Evolutionary conservation across 176 grass and related monocot species (phyloP).

Genomic region (Elymus sibiricus): DNA sequence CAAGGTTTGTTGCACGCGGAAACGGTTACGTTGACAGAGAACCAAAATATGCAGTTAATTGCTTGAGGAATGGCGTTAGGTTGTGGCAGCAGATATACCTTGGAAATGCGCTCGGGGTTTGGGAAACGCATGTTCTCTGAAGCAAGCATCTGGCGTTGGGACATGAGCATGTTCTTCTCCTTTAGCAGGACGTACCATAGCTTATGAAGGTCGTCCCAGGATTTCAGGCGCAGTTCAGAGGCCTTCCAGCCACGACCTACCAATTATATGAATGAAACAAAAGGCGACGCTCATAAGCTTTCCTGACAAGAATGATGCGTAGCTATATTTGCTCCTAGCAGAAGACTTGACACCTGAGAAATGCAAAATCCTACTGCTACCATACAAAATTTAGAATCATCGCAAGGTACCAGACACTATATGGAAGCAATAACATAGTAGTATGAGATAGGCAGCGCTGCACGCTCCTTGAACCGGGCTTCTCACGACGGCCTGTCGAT

Average conservation of each 20-base stretch:
- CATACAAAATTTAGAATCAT: not conserved
- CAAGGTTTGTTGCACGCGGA: not conserved
- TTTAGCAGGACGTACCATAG: slow-evolving; percentile 92
- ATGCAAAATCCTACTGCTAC: no score
- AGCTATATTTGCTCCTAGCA: no score
- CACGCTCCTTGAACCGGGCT: no score
- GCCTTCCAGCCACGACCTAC: slow-evolving; percentile 94
- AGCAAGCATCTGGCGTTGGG: slow-evolving; percentile 82
- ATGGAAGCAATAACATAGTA: not conserved
- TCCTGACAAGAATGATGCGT: not conserved
- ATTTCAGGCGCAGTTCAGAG: slow-evolving; percentile 84
- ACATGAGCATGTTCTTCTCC: slow-evolving; percentile 98
- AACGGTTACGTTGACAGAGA: not conserved
- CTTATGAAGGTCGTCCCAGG: slow-evolving; percentile 96
- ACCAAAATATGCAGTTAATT: not conserved
- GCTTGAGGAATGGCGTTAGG: not conserved
- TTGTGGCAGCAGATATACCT: slow-evolving; percentile 44
- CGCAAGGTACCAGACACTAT: not conserved
- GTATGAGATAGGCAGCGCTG: not conserved
- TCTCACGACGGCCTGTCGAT: no score
- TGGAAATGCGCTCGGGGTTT: slow-evolving; percentile 84
- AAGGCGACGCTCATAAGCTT: not conserved
- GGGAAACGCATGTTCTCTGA: slow-evolving; percentile 76
- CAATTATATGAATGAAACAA: slow-evolving; percentile 5
- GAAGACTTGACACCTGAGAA: no score